Conservation (phyloP, 2,329 filamentous ascomycete species). For the Epichloe amarillans region DNA sequence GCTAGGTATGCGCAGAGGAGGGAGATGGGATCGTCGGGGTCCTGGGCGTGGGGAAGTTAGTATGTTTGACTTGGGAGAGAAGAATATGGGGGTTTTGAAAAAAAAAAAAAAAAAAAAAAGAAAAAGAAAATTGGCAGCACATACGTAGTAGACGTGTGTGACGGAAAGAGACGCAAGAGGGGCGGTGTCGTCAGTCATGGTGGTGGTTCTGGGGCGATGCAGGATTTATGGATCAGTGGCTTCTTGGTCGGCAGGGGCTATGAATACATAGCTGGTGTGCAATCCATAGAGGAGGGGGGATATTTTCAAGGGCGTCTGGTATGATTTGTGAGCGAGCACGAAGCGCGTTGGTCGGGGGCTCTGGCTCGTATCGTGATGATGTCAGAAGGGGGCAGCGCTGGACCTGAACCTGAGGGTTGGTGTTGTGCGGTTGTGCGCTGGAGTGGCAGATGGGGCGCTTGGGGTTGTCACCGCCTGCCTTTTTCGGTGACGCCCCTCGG, state of each 20-base stretch:
- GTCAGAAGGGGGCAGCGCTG: background rate
- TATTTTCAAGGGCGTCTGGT: too few relatives aligned
- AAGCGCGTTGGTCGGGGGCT: background rate
- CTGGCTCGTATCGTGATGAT: background rate
- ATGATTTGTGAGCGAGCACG: background rate
- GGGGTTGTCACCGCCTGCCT: slow-evolving; percentile 4
- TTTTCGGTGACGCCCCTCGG: background rate
- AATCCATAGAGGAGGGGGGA: too few relatives aligned
- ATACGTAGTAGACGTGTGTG: slow-evolving; percentile 91
- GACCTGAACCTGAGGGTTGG: background rate
- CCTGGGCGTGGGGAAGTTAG: slow-evolving; percentile 33
- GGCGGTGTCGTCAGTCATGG: slow-evolving; percentile 17
- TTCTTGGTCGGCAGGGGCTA: background rate
- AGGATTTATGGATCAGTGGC: background rate
- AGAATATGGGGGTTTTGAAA: background rate
- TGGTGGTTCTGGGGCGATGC: background rate
- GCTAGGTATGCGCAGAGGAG: slow-evolving; percentile 88
- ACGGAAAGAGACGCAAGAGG: slow-evolving; percentile 78
- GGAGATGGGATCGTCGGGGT: slow-evolving; percentile 79
- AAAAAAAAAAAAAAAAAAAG: background rate
- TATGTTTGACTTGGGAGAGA: background rate
- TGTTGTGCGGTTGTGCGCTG: background rate
- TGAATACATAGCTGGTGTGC: background rate
- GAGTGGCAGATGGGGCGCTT: background rate
- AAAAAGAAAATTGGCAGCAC: slow-evolving; percentile 14